Evolutionary conservation across 2,329 filamentous ascomycete genomes (phyloP), one percentile per base, ranked within the genome.

Genomic region (Sarocladiaceae sp.): DNA sequence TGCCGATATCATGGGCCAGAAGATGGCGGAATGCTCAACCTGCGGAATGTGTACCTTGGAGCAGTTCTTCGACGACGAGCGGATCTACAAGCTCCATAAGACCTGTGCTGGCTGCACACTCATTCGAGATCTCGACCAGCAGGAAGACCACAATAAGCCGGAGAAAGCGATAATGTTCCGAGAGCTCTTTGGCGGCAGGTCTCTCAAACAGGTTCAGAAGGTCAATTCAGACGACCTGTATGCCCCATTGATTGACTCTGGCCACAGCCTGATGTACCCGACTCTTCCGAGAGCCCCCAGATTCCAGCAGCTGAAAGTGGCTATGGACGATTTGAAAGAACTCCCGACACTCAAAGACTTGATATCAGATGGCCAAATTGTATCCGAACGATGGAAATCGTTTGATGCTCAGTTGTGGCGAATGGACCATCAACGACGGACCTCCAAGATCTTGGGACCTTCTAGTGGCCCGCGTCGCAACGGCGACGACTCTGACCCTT

Each of bases 21-120:
- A 46, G 2, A 37, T 57, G 3, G 7, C 53, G 0, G 62, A 62
- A 29, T 67, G 64, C 42, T 55, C 50, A 0, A 64, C 60, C 1
- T 66, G 64, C 15, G 64, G 64, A 1, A 58, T 62, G 41, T 52
- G 60, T 19, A 55, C 55, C 24, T 45, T 59, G 1, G 21, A 51
- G n/a, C 57, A 63, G 4, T 61, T 66, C 20, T 66, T 58, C 2
- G 6, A 33, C 0, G 16, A 15, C 6, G n/a, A 26, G 4, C 5
- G 11, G n/a, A 18, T 4, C 9, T 29, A 3, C 23, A 24, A n/a
- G 5, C n/a, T n/a, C n/a, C n/a, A 19, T 10, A 52, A 56, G 6
- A 15, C 52, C 1, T 67, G 64, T 27, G 46, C 57, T 2, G 63
- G 51, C 2, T 67, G 64, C 32, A 35, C 15, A 1, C 43, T 67